A percentile compares a stretch with the other conserved stretches of the same genome.
Conservation (phyloP, 2,329 filamentous ascomycete genomes). For the Pseudogymnoascus sp. region DNA sequence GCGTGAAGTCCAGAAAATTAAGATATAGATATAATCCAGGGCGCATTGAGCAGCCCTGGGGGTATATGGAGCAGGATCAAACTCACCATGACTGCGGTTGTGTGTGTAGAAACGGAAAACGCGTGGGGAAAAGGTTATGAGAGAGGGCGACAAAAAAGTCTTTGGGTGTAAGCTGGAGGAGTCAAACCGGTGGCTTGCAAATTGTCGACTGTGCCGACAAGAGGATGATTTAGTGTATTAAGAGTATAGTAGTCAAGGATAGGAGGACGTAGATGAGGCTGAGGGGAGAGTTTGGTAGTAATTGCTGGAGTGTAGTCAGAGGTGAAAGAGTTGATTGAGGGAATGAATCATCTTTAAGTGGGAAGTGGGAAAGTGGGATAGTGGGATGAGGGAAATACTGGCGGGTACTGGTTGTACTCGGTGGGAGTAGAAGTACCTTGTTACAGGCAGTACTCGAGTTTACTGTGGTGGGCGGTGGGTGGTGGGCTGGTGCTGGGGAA, state of each 20-base stretch:
- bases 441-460: too few relatives aligned
- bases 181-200: not conserved
- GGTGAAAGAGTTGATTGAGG: not conserved
- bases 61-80: not conserved
- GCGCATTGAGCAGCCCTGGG: not conserved
- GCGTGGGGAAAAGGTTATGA: not conserved
- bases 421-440: not conserved
- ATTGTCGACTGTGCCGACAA: conserved; percentile 6
- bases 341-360: conserved; percentile 10
- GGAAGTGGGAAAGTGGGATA: not conserved
- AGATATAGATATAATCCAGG: not conserved
- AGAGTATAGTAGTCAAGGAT: not conserved
- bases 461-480: not conserved
- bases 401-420: too few relatives aligned
- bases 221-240: conserved; percentile 6
- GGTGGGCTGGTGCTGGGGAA: not conserved
- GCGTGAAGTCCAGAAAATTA: conserved; percentile 16
- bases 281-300: not conserved
- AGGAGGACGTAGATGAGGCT: not conserved
- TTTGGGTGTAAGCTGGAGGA: not conserved
- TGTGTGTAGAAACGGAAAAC: conserved; percentile 10
- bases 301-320: not conserved
- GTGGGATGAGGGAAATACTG: conserved; percentile 6
- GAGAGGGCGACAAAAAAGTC: conserved; percentile 6
- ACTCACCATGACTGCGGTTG: conserved; percentile 14